Conservation (phyloP, 1,284 basidiomycete genomes). For the Moesziomyces aphidis region DNA sequence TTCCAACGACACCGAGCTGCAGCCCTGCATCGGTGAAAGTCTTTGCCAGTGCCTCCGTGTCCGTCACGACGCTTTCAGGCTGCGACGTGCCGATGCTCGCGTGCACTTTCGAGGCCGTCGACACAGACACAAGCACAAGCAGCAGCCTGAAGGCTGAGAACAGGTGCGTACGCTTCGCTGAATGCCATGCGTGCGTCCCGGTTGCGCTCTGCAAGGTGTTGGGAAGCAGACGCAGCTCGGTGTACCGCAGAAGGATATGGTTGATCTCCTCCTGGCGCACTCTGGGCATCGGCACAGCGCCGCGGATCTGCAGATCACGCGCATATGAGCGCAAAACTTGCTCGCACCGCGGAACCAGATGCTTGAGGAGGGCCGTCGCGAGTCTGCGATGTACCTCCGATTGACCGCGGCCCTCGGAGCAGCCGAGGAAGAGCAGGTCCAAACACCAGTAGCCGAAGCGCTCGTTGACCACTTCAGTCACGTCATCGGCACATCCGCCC, state of each 20-base stretch:
- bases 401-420: constrained; percentile 69
- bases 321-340: constrained; percentile 78
- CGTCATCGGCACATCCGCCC: constrained; percentile 46
- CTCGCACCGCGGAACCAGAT: constrained; percentile 73
- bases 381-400: constrained; percentile 10
- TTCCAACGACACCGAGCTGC: constrained; percentile 22
- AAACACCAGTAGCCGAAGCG: constrained; percentile 94
- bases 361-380: constrained; percentile 14
- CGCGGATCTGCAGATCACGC: constrained; percentile 83
- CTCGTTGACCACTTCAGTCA: constrained; percentile 75
- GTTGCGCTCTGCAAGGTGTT: constrained; percentile 2
- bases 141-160: constrained; percentile 30
- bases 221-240: constrained; percentile 25
- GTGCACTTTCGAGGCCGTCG: constrained; percentile 4
- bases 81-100: constrained; percentile 30
- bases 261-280: constrained; percentile 88
- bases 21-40: constrained; percentile 9
- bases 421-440: constrained; percentile 84
- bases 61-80: constrained; percentile 16
- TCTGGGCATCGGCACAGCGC: constrained; percentile 70
- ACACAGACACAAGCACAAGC: constrained; percentile 15
- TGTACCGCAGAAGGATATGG: constrained; percentile 74
- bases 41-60: constrained; percentile 8
- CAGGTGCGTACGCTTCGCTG: constrained; percentile 26
- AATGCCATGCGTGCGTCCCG: constrained; percentile 9